These are phyloP conservation scores for Ascocoryne sarcoides DNA, from an alignment of 2,329 filamentous ascomycete genomes.

Conservation along the genomic window DNA sequence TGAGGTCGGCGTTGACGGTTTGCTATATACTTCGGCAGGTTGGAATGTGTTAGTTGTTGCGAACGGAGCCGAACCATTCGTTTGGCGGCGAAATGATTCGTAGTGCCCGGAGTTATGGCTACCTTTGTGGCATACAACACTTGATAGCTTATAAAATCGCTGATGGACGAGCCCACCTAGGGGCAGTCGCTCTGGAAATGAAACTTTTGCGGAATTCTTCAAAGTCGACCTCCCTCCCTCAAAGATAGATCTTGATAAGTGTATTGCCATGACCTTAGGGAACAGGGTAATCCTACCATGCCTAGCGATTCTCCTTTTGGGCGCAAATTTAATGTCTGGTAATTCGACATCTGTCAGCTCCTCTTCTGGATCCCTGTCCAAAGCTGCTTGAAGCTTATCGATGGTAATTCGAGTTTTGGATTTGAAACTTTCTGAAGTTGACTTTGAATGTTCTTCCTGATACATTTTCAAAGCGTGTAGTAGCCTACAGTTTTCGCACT, in stretches of 20 bases:
- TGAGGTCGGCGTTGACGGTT: conserved; percentile 17
- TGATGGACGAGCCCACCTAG: conserved; percentile 72
- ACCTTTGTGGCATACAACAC: conserved; percentile 87
- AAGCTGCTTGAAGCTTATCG: conserved; percentile 55
- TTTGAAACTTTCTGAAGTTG: conserved; percentile 43
- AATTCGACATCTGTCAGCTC: conserved; percentile 63
- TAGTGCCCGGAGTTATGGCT: conserved; percentile 96
- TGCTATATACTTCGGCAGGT: conserved; percentile 57
- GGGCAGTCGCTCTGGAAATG: conserved; percentile 79
- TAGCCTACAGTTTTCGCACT: conserved; percentile 88
- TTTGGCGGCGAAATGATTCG: conserved; percentile 87
- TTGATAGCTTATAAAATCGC: conserved; percentile 75
- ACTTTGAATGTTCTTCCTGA: conserved; percentile 45
- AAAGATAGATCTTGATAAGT: conserved; percentile 89
- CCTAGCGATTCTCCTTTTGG: conserved; percentile 75
- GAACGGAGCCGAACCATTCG: conserved; percentile 61
- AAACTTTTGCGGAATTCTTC: conserved; percentile 91
- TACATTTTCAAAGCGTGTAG: conserved; percentile 64
- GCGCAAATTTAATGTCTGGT: conserved; percentile 65
- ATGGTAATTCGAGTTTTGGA: conserved; percentile 49
- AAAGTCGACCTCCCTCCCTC: conserved; percentile 66
- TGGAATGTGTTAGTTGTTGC: conserved; percentile 76
- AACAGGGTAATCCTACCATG: conserved; percentile 82
- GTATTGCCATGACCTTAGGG: conserved; percentile 83
- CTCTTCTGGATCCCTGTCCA: conserved; percentile 75